phyloP scores from a whole-genome alignment of 805 yeast species.

The Spathaspora hagerdaliae region DNA sequence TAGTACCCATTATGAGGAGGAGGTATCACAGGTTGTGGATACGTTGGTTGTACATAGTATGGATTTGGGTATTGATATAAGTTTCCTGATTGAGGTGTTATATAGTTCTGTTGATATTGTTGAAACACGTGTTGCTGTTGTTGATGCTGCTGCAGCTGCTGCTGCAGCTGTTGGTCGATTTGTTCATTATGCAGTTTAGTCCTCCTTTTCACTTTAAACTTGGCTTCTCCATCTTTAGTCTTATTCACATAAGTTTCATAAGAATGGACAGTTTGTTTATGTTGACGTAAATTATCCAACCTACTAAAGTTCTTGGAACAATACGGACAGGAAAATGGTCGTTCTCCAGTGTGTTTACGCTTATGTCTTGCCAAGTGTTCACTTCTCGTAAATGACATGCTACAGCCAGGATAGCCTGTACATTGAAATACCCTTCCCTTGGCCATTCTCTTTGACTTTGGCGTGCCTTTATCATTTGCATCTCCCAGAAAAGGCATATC shows the following conservation, averaged over 20 bases:
- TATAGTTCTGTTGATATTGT: not conserved
- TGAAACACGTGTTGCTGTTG: not conserved
- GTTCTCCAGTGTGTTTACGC: constrained; percentile 90
- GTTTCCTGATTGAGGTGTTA: not conserved
- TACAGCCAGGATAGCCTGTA: constrained; percentile 79
- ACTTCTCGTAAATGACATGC: constrained; percentile 84
- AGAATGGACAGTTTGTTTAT: constrained; percentile 68
- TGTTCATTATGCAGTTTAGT: too few relatives aligned
- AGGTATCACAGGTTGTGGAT: not conserved
- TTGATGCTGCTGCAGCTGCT: constrained; percentile 1
- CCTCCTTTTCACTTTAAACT: not conserved
- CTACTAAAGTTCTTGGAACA: constrained; percentile 78
- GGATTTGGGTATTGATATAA: not conserved
- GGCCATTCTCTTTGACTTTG: constrained; percentile 27
- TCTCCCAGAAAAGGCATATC: not conserved
- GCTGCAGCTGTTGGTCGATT: not conserved
- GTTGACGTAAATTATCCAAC: constrained; percentile 86
- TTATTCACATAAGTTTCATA: constrained; percentile 28
- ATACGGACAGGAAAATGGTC: constrained; percentile 85
- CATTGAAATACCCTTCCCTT: constrained; percentile 77
- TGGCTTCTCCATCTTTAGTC: constrained; percentile 6
- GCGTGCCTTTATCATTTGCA: constrained; percentile 1
- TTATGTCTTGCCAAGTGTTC: constrained; percentile 93
- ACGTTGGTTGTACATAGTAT: not conserved
- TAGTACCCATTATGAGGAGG: not conserved